Evolutionary conservation across 108 stramenopile species (phyloP).

Genomic region (Pelagomonas calceolata): DNA sequence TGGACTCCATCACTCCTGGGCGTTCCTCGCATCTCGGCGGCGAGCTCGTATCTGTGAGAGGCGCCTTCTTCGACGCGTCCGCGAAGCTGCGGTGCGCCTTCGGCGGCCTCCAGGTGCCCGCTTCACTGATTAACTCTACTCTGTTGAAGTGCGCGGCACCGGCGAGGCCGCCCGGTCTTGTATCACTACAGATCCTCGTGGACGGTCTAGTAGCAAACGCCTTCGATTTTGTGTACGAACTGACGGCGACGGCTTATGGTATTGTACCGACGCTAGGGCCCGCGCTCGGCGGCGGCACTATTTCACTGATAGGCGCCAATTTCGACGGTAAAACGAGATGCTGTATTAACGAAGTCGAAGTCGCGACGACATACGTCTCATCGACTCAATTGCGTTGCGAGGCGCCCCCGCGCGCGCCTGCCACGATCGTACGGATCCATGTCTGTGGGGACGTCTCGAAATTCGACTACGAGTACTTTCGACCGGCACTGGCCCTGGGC

Average conservation of each 20-base stretch:
- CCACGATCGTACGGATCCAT: too few relatives aligned
- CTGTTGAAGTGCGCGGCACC: constrained; percentile 27
- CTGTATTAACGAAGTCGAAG: background rate
- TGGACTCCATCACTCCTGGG: constrained; percentile 16
- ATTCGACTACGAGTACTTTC: too few relatives aligned
- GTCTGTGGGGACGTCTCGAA: too few relatives aligned
- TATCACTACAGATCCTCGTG: constrained; percentile 14
- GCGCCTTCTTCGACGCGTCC: constrained; percentile 19
- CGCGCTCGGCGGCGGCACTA: background rate
- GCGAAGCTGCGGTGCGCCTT: constrained; percentile 20
- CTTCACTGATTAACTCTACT: constrained; percentile 12
- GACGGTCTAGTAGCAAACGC: background rate
- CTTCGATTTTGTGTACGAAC: background rate
- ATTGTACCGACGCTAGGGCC: background rate
- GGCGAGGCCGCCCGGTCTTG: constrained; percentile 20
- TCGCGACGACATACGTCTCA: too few relatives aligned
- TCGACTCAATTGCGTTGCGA: too few relatives aligned
- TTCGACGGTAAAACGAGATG: background rate
- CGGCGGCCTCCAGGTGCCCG: constrained; percentile 10
- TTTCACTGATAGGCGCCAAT: background rate
- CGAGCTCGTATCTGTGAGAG: constrained; percentile 19
- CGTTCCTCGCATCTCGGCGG: constrained; percentile 13
- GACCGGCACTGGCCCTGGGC: too few relatives aligned
- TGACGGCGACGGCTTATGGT: background rate
- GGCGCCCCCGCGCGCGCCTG: too few relatives aligned